phyloP scores from a whole-genome alignment of 2,329 filamentous ascomycete species.

The Fusarium solani-melongenae region DNA sequence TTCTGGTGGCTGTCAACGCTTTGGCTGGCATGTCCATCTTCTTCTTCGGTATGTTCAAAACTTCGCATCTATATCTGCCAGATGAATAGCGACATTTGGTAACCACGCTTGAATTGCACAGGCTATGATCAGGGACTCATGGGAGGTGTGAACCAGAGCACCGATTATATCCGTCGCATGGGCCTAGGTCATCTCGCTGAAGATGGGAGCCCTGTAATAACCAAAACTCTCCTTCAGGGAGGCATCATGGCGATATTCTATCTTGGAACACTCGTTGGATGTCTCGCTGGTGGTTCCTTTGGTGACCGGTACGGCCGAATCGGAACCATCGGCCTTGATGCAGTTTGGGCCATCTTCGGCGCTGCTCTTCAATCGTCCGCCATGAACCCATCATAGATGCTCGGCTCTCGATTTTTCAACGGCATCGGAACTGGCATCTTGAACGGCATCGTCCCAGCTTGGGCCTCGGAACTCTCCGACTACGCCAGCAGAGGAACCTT shows the following conservation, averaged over 20 bases:
- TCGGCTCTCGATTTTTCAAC: constrained; percentile 60
- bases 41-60: constrained; percentile 64
- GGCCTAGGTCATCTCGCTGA: constrained; percentile 69
- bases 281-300: constrained; percentile 70
- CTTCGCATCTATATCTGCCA: too few relatives aligned
- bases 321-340: constrained; percentile 70
- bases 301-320: constrained; percentile 73
- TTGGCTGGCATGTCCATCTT: constrained; percentile 74
- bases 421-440: constrained; percentile 76
- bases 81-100: background rate
- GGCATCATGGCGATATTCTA: constrained; percentile 55
- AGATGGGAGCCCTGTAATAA: constrained; percentile 61
- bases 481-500: constrained; percentile 76
- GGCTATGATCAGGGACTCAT: constrained; percentile 66
- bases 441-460: constrained; percentile 77
- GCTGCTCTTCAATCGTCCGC: constrained; percentile 74
- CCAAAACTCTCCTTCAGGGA: constrained; percentile 57
- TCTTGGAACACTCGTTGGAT: constrained; percentile 70
- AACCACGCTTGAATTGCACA: background rate
- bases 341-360: constrained; percentile 68
- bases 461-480: constrained; percentile 76
- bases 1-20: constrained; percentile 71
- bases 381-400: constrained; percentile 76
- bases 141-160: constrained; percentile 74
- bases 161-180: constrained; percentile 73